Base-by-base conservation (phyloP, 371 early-diverging fungal species). In the Mortierella sp. region DNA sequence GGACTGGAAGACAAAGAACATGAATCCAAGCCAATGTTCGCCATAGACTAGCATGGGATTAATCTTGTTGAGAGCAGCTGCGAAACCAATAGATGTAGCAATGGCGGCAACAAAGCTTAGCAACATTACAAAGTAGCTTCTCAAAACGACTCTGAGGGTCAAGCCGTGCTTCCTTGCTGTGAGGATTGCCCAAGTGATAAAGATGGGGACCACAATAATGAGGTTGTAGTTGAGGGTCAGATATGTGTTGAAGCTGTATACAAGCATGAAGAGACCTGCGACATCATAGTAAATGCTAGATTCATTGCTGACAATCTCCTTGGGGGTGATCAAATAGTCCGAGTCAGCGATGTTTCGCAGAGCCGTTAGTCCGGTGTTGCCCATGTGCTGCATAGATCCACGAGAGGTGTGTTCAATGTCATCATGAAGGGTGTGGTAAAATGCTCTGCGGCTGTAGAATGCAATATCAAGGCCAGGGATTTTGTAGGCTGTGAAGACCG, bases 391-490 rank as follows among this genome's bases (percentile, higher is more conserved):
- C 11, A 91, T 75, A 0, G 91, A 85, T 22, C 81, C 80, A 0
- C 87, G 79, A 0, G 91, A 86, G 0, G 87, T 90, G 26, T 90
- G 81, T 18, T 85, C 85, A 28, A 88, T 51, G 62, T 85, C 86
- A 64, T 94, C 94, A 20, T 86, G 85, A n/a, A 85, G 83, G 0
- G 94, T 91, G 68, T 94, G 94, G 65, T 94, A 94, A 40, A 92
- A 88, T 11, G 90, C 89, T 47, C 94, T 88, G 62, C 88, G 88
- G 47, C 88, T 80, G 62, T 91, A 92, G 54, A 94, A 93, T 6
- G 94, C 94, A 77, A 94, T 86, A 72, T 94, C 94, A 5, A 94
- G 62, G 11, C 94, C 94, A n/a, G 94, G 94, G 14, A 90, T 75
- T 20, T 90, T 88, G 51, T 88, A 72, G 51, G 68, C 69, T 2